Base-by-base conservation (phyloP, 768 basidiomycete genomes). In the Lactarius trivialis region DNA sequence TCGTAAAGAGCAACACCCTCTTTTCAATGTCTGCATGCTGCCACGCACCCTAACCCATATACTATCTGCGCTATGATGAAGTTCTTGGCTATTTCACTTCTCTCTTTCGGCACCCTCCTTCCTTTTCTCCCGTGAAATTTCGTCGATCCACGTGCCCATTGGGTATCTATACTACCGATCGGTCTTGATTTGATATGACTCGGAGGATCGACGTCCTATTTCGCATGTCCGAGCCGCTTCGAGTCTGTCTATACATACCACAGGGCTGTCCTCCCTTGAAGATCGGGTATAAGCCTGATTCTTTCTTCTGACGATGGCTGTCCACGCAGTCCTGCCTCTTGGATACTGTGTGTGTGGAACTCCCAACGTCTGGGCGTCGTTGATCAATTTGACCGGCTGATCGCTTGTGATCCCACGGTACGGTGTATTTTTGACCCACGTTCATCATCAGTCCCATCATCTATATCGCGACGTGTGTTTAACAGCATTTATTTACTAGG, bases 351-450 rank as follows among this genome's bases (percentile, higher is more conserved):
- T 39, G 6, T 21, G 24, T 24, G 24, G 45, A 24, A 48, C 26
- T 24, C 45, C 45, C 45, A 48, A 48, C 21, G 11, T 12, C 12
- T 24, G 45, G 55, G 56, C 61, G 56, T 61, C 32, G 55, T 62
- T 62, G 50, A 62, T 62, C 56, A 43, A 62, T 62, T 45, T 58
- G 19, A 33, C 50, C 4, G 41, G 43, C 50, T 56, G 41, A 55
- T 26, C 52, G 56, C 33, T 7, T 4, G 51, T 34, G 49, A 12
- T 52, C 61, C 56, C 61, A 62, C 61, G 50, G n/a, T n/a, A n/a
- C n/a, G 49, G 21, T 24, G 45, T 21, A 48, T 48, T n/a, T 61
- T 24, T 36, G 24, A 52, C 19, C n/a, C 60, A 61, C 55, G 55
- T 43, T 43, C 34, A 48, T 49, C 24, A 26, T 12, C n/a, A 4